phyloP scores from a whole-genome alignment of 2,329 filamentous ascomycete genomes.

The Trichoderma brevicompactum region DNA sequence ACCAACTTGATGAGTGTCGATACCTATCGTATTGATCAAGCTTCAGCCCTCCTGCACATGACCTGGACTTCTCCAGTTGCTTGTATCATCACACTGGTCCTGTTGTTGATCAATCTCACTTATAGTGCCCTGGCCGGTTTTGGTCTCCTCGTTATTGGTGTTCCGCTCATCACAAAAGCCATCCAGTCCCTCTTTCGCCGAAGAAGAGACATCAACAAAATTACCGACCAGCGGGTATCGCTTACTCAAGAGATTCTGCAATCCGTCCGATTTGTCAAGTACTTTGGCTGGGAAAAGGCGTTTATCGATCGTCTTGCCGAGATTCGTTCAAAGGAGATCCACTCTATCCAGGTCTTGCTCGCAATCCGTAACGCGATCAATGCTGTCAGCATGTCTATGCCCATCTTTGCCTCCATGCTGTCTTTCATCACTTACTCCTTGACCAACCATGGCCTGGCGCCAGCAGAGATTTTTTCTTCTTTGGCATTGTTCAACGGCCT shows the following conservation, averaged over 20 bases:
- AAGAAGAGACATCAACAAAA: constrained; percentile 82
- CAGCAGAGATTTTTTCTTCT: constrained; percentile 87
- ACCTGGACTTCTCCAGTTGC: constrained; percentile 84
- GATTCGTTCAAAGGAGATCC: constrained; percentile 77
- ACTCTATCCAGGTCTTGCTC: constrained; percentile 80
- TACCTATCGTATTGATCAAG: constrained; percentile 89
- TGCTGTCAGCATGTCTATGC: constrained; percentile 81
- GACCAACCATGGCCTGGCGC: constrained; percentile 67
- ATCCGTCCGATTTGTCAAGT: constrained; percentile 93
- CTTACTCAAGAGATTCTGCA: constrained; percentile 91
- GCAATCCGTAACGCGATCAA: constrained; percentile 85
- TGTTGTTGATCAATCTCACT: constrained; percentile 83
- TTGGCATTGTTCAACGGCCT: constrained; percentile 92
- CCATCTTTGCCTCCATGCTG: constrained; percentile 93
- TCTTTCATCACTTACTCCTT: constrained; percentile 84
- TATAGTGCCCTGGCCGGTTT: constrained; percentile 92
- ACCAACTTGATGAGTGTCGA: constrained; percentile 95
- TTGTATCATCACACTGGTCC: constrained; percentile 75
- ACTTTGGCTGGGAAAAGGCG: constrained; percentile 90
- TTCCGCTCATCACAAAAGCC: constrained; percentile 76
- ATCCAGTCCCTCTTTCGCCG: constrained; percentile 77
- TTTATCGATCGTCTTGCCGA: constrained; percentile 77
- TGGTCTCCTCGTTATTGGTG: constrained; percentile 74
- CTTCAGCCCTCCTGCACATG: constrained; percentile 87
- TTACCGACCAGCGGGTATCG: constrained; percentile 90